Evolutionary conservation across 352 stramenopile species (phyloP), one percentile per base, ranked within the genome.

Genomic region (Phytophthora nicotianae): DNA sequence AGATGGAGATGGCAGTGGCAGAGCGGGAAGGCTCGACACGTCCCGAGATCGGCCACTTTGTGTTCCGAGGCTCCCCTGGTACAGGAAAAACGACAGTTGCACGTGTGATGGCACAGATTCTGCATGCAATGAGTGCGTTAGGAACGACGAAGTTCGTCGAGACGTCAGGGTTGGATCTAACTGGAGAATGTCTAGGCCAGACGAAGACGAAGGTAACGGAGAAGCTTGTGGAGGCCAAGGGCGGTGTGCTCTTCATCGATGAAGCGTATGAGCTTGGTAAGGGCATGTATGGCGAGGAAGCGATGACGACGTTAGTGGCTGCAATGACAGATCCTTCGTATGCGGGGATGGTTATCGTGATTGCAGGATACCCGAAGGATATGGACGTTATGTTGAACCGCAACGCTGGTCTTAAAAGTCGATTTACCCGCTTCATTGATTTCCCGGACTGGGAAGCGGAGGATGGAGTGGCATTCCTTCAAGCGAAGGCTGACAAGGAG

Each of bases 171-270:
- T 68, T 95, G 45, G 89, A 97, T 50, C 68, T 98, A 6, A 95
- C 96, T 0, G 93, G 92, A 59, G 83, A 94, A 41, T 97, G 93
- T 41, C 45, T 98, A 38, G 91, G 90, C 5, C 88, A 96, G 11
- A 98, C 94, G 2, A 91, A 97, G 53, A 85, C 80, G 29, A 95
- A 93, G 54, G 95, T 96, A 2, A 80, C 81, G 19, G 76, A 85
- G 14, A 86, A 98, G 26, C 66, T 98, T 4, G 86, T 92, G 2
- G 78, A 97, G 58, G 95, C 94, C 0, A 82, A 86, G 17, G 96
- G 95, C 11, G 94, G 89, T 17, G 81, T 99, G 42, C 63, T 98
- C 5, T 98, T 98, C 54, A 88, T 98, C 33, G 88, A 98, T 67
- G 95, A 98, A 64, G 86, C 91, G 1, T 98, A 98, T 65, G 93